phyloP scores from a whole-genome alignment of 495 filamentous ascomycete genomes.

The Ramalina peruviana region DNA sequence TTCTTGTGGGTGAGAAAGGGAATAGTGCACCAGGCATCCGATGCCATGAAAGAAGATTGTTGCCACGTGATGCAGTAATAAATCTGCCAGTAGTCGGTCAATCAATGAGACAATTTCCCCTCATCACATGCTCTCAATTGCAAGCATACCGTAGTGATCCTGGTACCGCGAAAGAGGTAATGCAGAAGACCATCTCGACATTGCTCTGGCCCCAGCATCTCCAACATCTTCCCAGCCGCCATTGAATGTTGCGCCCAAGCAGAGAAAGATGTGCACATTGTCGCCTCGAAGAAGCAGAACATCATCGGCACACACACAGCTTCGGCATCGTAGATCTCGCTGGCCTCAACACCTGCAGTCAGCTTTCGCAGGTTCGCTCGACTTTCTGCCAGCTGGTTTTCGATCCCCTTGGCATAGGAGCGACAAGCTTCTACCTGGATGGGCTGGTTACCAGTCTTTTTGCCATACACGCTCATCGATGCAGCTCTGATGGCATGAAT shows the following conservation, averaged over 20 bases:
- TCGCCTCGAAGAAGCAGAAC: neutral
- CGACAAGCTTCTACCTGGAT: conserved; percentile 2
- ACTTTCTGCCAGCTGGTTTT: neutral
- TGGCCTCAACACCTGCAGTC: neutral
- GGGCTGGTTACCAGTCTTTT: neutral
- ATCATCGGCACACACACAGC: neutral
- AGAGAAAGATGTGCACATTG: neutral
- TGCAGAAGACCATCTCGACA: conserved; percentile 1
- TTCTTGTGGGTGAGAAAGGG: neutral
- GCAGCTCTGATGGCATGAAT: neutral
- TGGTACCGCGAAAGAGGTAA: neutral
- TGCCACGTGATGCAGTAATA: neutral
- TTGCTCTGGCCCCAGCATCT: neutral
- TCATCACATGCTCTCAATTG: neutral
- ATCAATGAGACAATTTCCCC: too few relatives aligned
- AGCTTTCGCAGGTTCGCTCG: neutral
- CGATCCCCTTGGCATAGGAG: conserved; percentile 1
- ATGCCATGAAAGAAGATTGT: neutral
- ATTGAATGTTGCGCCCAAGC: conserved; percentile 1
- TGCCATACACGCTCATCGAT: neutral
- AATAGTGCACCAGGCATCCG: neutral
- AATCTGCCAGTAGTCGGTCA: neutral
- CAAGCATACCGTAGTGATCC: neutral
- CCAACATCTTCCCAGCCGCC: conserved; percentile 1
- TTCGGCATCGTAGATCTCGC: neutral